Conservation (phyloP, 257 asterid genomes). For the Solanum sejunctum region DNA sequence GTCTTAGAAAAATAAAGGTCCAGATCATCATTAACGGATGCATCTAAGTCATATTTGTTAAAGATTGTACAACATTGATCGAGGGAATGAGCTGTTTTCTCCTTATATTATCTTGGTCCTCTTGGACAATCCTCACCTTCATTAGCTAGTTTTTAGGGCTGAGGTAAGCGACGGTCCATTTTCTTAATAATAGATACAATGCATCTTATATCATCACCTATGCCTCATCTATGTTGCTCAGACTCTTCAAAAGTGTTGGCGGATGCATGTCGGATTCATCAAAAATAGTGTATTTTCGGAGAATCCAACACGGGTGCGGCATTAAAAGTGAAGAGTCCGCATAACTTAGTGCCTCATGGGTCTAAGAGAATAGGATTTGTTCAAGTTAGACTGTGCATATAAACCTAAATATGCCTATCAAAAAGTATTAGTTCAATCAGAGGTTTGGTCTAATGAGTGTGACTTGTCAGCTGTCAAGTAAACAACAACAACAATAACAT, state of each 20-base stretch:
- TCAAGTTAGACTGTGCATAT: background rate
- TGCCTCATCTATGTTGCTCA: background rate
- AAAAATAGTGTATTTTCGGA: too few species aligned
- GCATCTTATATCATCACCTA: background rate
- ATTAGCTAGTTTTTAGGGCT: background rate
- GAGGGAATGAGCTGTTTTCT: background rate
- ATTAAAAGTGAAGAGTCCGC: too few species aligned
- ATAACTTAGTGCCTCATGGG: background rate
- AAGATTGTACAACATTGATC: background rate
- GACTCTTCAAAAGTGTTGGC: too few species aligned
- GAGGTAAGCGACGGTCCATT: background rate
- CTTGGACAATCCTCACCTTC: background rate
- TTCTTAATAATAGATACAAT: background rate
- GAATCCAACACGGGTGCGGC: too few species aligned
- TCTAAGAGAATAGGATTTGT: background rate
- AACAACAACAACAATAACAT: too few species aligned
- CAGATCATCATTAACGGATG: background rate
- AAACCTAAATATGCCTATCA: background rate
- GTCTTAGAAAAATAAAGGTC: background rate
- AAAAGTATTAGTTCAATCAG: too few species aligned
- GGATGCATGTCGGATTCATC: too few species aligned
- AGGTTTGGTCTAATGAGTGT: background rate
- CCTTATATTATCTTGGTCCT: background rate
- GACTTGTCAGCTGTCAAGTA: background rate
- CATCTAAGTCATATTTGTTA: background rate